Base-by-base conservation (phyloP, 768 basidiomycete genomes). In the Serpula lacrymans region DNA sequence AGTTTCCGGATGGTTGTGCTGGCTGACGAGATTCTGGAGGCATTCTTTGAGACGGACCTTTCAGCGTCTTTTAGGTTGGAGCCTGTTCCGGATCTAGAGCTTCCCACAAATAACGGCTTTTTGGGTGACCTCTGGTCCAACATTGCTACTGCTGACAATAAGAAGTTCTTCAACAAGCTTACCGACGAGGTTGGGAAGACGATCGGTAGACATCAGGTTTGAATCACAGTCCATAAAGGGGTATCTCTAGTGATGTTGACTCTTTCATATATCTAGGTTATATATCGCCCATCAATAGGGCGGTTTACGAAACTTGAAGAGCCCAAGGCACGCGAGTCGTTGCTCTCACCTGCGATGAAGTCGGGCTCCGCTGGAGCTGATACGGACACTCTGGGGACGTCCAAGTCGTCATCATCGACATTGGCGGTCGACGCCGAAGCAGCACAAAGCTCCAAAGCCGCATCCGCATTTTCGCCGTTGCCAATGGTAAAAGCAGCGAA, bases 1-100 rank as follows among this genome's bases (percentile, higher is more conserved):
- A 90, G 90, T 6, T 99, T 99, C 80, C 83, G 96, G 6, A 99
- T 98, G 96, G 95, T 98, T 28, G 88, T 99, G 4, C 74, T 99
- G 7, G 94, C 95, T 1, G 96, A 98, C 50, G 94, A 97, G 59
- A 74, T 98, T 20, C 77, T 99, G 18, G 96, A 99, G 59, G 85
- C 88, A 1, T 99, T 99, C 74, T 99, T 97, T 53, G 93, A 92
- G 54, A 79, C 85, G 0, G 96, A 98, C 60, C 70, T 99, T 46
- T 81, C 89, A 0, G 79, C 77, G 1, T 93, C 93, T 2, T 98
- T 96, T 77, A 75, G 80, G 47, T 70, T 96, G 24, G 82, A 87
- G 41, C 69, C 75, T 12, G 69, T 86, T 5, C 75, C 80, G 0
- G 83, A 88, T 41, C 69, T 78, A 54, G 89, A 85, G 48, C 64